Evolutionary conservation across 1,284 basidiomycete species (phyloP).

Genomic region (Thecaphora thlaspeos): DNA sequence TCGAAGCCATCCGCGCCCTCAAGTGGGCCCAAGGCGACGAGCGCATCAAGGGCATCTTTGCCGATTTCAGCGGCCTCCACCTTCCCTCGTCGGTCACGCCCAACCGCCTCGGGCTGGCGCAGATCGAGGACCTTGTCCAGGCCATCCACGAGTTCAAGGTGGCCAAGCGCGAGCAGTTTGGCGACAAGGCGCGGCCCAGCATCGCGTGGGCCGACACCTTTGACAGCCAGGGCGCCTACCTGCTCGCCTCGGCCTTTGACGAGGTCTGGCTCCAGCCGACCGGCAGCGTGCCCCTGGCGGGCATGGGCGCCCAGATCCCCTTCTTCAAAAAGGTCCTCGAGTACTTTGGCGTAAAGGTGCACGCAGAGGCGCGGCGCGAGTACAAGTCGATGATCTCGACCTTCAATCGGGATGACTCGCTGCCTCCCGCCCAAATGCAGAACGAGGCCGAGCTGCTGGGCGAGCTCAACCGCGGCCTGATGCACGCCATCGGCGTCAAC

Average conservation of each 20-base stretch:
- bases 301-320: conserved; percentile 49
- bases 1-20: conserved; percentile 58
- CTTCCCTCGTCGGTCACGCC: conserved; percentile 54
- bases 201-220: conserved; percentile 60
- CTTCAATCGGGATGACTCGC: conserved; percentile 40
- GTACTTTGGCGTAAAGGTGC: conserved; percentile 59
- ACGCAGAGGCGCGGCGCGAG: conserved; percentile 59
- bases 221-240: conserved; percentile 57
- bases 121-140: conserved; percentile 60
- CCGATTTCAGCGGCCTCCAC: conserved; percentile 58
- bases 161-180: conserved; percentile 56
- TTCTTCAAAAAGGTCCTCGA: conserved; percentile 56
- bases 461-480: conserved; percentile 46
- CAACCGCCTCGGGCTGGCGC: conserved; percentile 58
- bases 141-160: conserved; percentile 58
- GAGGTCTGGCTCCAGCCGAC: conserved; percentile 60
- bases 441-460: conserved; percentile 53
- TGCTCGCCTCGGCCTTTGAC: conserved; percentile 59
- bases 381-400: conserved; percentile 58
- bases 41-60: conserved; percentile 59
- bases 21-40: conserved; percentile 58
- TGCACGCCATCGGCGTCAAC: conserved; percentile 42
- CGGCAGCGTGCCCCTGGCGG: conserved; percentile 59
- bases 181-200: conserved; percentile 40
- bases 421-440: conserved; percentile 40